phyloP scores from a whole-genome alignment of 495 filamentous ascomycete genomes.

The Neurospora sp. region DNA sequence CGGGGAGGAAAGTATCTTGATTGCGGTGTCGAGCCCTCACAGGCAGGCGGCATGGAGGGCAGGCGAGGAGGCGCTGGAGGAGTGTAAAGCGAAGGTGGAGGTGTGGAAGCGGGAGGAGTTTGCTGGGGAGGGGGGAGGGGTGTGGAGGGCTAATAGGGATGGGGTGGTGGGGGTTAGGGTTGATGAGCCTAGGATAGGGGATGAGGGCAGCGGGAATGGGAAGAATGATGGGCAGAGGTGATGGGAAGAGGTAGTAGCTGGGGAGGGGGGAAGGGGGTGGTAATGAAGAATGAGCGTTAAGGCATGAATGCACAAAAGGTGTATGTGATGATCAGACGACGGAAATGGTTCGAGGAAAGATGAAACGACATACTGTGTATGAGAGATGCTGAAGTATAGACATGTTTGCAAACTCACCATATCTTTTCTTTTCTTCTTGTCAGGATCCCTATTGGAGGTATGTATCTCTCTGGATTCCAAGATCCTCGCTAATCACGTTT shows the following conservation, averaged over 20 bases:
- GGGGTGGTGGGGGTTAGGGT: conserved; percentile 44
- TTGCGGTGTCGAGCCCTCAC: conserved; percentile 80
- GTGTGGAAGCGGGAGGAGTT: conserved; percentile 97
- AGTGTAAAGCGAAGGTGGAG: conserved; percentile 75
- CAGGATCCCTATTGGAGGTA: neutral
- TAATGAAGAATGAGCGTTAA: neutral
- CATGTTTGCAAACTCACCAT: neutral
- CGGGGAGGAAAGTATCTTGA: conserved; percentile 82
- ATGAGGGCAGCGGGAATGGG: neutral
- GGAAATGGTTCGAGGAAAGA: neutral
- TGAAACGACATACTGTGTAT: neutral
- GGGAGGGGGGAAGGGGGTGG: neutral
- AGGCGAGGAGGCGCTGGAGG: conserved; percentile 83
- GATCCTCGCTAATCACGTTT: neutral
- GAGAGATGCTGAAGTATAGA: neutral
- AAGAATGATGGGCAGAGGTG: neutral
- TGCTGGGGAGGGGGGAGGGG: conserved; percentile 57
- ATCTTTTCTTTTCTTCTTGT: neutral
- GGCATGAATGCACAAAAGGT: neutral
- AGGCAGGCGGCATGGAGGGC: conserved; percentile 81
- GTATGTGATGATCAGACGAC: neutral
- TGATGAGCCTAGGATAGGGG: neutral
- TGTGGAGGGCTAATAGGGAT: conserved; percentile 91
- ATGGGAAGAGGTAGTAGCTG: neutral
- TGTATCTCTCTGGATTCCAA: neutral